phyloP scores from a whole-genome alignment of 2,329 filamentous ascomycete genomes.

The Talaromyces sp. region DNA sequence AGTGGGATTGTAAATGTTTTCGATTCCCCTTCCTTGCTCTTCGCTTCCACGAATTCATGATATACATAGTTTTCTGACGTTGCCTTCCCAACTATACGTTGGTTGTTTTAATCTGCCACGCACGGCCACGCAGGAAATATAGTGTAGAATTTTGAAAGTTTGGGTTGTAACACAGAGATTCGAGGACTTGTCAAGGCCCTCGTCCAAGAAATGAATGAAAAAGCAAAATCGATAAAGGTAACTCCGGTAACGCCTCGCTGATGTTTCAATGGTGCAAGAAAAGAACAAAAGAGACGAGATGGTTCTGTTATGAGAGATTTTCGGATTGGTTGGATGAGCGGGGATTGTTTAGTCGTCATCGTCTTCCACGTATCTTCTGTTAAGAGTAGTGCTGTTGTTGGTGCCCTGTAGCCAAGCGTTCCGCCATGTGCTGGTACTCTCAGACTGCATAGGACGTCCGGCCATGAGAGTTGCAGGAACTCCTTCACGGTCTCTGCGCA shows the following conservation, averaged over 20 bases:
- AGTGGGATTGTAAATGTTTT: background rate
- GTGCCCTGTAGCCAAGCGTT: conserved; percentile 34
- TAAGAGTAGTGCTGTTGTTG: conserved; percentile 15
- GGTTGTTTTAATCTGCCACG: background rate
- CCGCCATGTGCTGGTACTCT: conserved; percentile 22
- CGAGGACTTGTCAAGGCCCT: background rate
- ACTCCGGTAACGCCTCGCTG: conserved; percentile 12
- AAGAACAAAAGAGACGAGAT: conserved; percentile 7
- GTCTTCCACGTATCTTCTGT: conserved; percentile 20
- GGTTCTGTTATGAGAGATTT: background rate
- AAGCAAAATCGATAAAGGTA: background rate
- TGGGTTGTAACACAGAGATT: background rate
- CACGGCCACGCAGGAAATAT: background rate
- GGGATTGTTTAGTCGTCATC: conserved; percentile 20
- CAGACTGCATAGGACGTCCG: conserved; percentile 34
- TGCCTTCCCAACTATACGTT: background rate
- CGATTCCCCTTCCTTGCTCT: background rate
- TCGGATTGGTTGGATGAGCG: background rate
- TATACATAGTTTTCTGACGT: background rate
- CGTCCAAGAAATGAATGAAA: background rate
- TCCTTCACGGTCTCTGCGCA: conserved; percentile 55
- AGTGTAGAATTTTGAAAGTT: background rate
- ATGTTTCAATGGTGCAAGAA: background rate
- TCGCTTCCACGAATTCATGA: background rate
- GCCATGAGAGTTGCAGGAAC: conserved; percentile 15